Percentiles rank a stretch among this genome's conserved stretches.
These are phyloP conservation scores for Solanum neorickii DNA, from an alignment of 257 asterid species.

Conservation along the genomic window DNA sequence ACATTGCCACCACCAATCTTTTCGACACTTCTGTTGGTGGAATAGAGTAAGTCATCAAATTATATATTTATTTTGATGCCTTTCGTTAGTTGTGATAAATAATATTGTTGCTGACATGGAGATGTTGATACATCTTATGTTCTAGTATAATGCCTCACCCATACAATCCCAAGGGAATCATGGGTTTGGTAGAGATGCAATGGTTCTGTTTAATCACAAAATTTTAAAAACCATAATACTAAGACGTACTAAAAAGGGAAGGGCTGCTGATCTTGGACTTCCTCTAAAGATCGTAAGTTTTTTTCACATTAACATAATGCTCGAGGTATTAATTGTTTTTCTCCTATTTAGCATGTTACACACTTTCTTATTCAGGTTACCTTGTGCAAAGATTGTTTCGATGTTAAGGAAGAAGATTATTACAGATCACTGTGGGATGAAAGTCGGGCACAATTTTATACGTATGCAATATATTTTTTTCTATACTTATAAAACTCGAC, in stretches of 20 bases:
- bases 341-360: not conserved
- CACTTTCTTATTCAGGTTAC: constrained; percentile 39
- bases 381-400: constrained; percentile 62
- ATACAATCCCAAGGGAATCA: constrained; percentile 49
- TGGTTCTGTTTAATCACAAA: constrained; percentile 77
- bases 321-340: not conserved
- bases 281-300: constrained; percentile 75
- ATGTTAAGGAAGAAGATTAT: constrained; percentile 79
- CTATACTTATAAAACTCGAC: not conserved
- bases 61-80: not conserved
- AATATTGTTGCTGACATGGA: constrained; percentile 1
- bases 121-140: not conserved
- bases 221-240: constrained; percentile 58
- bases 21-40: constrained; percentile 97
- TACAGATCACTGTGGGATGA: constrained; percentile 69
- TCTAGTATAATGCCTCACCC: constrained; percentile 65
- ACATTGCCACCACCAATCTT: constrained; percentile 44
- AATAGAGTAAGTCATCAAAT: constrained; percentile 47
- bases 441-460: constrained; percentile 76
- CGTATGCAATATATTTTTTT: constrained; percentile 32
- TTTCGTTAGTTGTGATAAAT: not conserved
- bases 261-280: constrained; percentile 94
- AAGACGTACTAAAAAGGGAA: constrained; percentile 88
- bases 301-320: not conserved
- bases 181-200: constrained; percentile 51